Percentiles rank a stretch among this genome's conserved stretches.
phyloP scores from a whole-genome alignment of 768 basidiomycete genomes.

The Psilocybe sp. region DNA sequence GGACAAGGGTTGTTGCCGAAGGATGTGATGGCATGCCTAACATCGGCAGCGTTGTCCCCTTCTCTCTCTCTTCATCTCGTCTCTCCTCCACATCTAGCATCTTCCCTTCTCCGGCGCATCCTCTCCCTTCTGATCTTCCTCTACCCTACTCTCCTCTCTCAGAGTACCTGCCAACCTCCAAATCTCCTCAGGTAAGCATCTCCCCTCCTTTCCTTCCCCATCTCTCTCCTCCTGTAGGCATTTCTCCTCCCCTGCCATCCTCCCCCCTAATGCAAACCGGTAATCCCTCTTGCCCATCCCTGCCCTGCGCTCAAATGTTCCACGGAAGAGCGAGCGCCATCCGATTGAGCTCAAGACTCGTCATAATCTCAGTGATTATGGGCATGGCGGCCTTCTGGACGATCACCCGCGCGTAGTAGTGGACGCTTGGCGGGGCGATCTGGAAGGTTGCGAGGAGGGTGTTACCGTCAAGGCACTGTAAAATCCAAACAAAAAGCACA shows the following conservation, averaged over 20 bases:
- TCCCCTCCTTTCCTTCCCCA: no score
- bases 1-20: no score
- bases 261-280: background rate
- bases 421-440: constrained; percentile 50
- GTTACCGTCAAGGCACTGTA: constrained; percentile 63
- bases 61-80: no score
- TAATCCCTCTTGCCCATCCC: constrained; percentile 8
- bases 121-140: no score
- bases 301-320: constrained; percentile 18
- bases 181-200: no score
- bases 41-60: no score
- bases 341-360: constrained; percentile 71
- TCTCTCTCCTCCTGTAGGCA: constrained; percentile 4
- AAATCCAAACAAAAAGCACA: constrained; percentile 1
- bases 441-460: constrained; percentile 69
- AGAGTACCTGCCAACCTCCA: no score
- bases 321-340: constrained; percentile 64
- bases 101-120: no score
- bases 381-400: constrained; percentile 56
- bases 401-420: constrained; percentile 57
- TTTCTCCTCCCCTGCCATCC: constrained; percentile 7
- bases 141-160: no score
- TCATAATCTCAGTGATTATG: constrained; percentile 73
- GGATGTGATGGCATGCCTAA: no score
- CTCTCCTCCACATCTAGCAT: no score